Evolutionary conservation across 768 basidiomycete species (phyloP), one percentile per base, ranked within the genome.

Genomic region (Boletales sp.): DNA sequence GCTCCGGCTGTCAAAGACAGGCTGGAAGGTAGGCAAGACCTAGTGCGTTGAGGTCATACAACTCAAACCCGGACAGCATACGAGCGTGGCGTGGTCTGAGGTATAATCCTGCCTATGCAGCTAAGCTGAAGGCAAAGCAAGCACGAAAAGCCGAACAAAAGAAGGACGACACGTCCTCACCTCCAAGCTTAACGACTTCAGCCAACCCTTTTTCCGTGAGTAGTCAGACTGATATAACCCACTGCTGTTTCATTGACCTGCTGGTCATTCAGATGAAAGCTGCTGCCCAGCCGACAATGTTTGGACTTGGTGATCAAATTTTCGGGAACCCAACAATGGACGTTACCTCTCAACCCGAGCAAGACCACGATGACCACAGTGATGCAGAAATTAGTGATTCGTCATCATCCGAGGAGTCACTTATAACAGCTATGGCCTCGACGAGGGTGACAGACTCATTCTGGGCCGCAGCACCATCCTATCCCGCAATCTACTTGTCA

Each of bases 61-160:
- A 60, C 56, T 57, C 9, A 56, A 53, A 39, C 8, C 37, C 36
- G 33, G 30, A 35, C 52, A 94, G 90, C 59, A 72, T 93, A 44
- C 82, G 92, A 18, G 91, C 87, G 30, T 94, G 86, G 83, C 77
- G 92, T 50, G 85, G 83, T 8, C 62, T 92, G 42, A 77, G 84
- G 28, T 81, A 75, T 57, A 92, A 94, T 62, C 75, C 79, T 47
- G 74, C 73, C 46, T 94, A 90, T 62, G 93, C 91, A 11, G 74
- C 73, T 30, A 87, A 89, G 61, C 74, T 93, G 1, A 77, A 82
- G 60, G 73, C 73, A 54, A 84, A 83, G 61, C 68, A 73, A 6
- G 72, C 70, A 12, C 68, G 53, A 38, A 74, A 72, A 51, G 70
- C 72, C 42, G 70, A 67, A 44, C 50, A 64, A 34, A 65, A 73